A percentile compares a stretch with the other conserved stretches of the same genome.
phyloP scores from a whole-genome alignment of 106 monocot genomes.

The Platanthera zijinensis region DNA sequence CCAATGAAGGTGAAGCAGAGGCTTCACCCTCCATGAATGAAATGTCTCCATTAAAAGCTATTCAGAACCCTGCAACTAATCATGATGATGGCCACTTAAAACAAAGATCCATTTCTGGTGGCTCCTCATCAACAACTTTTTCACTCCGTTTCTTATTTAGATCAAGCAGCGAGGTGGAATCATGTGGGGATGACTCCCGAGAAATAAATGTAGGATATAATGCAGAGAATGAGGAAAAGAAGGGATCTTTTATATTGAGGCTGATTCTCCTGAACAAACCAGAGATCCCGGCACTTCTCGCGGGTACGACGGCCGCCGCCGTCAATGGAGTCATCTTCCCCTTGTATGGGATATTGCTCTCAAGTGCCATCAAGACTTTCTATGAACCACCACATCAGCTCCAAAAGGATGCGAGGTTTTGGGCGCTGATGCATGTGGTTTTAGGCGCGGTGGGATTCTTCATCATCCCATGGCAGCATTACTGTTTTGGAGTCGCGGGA shows the following conservation, averaged over 20 bases:
- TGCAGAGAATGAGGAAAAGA: background rate
- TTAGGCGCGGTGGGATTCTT: constrained; percentile 23
- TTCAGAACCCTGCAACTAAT: background rate
- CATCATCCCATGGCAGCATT: constrained; percentile 22
- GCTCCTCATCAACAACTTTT: background rate
- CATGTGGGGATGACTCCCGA: background rate
- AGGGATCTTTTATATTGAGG: constrained; percentile 5
- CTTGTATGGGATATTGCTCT: constrained; percentile 29
- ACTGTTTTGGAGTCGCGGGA: constrained; percentile 45
- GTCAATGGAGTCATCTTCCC: constrained; percentile 37
- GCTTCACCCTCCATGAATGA: background rate
- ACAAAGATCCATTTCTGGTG: background rate
- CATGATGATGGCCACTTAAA: no score
- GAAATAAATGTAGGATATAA: background rate
- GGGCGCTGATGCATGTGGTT: constrained; percentile 33
- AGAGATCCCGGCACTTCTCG: constrained; percentile 33
- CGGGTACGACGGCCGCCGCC: constrained; percentile 30
- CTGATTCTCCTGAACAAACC: constrained; percentile 39
- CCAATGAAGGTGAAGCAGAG: background rate
- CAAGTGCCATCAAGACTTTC: constrained; percentile 34
- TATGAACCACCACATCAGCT: constrained; percentile 43
- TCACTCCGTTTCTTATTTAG: background rate
- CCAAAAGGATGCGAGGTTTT: constrained; percentile 34
- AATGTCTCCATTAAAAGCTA: background rate
- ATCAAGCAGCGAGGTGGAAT: background rate